Evolutionary conservation across 495 filamentous ascomycete genomes (phyloP), one percentile per base, ranked within the genome.

Genomic region (Hypoxylon fuscum): DNA sequence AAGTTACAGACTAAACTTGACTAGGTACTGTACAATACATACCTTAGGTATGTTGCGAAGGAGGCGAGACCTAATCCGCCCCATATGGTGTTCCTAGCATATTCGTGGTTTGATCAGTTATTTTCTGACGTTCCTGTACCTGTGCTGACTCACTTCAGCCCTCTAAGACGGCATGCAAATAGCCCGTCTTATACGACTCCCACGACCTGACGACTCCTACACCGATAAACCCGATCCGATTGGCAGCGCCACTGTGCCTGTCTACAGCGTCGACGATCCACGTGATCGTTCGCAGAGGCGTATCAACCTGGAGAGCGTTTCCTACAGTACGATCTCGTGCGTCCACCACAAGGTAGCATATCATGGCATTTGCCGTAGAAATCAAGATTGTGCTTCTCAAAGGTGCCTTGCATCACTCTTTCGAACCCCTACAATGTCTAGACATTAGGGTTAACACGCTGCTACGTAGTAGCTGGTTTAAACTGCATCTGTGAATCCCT

Each of bases 151-250:
- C 58, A 44, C 32, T 23, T 49, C 8, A 41, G 20, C n/a, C 10
- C 10, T 31, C 51, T 60, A 41, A 66, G 51, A 60, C 62, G 62
- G 62, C 55, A 34, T 14, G 32, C 11, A 55, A 45, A 60, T 52
- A 21, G n/a, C 40, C 62, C 62, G 46, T 66, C 51, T 66, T 66
- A 66, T 66, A 37, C 20, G 14, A 55, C 43, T 32, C 15, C 5
- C 31, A 41, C n/a, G n/a, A 9, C 18, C 8, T 42, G 10, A 14
- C 18, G n/a, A n/a, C n/a, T n/a, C n/a, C n/a, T n/a, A n/a, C n/a
- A n/a, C 25, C 25, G 25, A 27, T 27, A 27, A 3, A 27, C 25
- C 25, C 25, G 18, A 44, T 44, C 46, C 45, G 45, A 55, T 56
- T 52, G 32, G 62, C 12, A 32, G 31, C 37, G 5, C 23, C 15